Base-by-base conservation (phyloP, 2,329 filamentous ascomycete genomes). In the Clathrospora elynae region DNA sequence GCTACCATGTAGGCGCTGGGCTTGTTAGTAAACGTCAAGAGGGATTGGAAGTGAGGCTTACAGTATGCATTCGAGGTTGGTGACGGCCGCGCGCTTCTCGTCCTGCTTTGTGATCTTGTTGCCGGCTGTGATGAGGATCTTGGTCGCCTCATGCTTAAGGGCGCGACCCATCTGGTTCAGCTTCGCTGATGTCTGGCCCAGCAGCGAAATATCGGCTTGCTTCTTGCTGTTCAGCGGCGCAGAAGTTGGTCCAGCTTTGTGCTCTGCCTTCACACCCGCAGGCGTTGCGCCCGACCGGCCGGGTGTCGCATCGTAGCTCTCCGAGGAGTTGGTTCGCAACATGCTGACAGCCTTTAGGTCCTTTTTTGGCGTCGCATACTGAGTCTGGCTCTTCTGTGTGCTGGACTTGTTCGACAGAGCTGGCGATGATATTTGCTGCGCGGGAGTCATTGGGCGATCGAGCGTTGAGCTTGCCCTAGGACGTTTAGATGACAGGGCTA, bases 111-210 rank as follows among this genome's bases (percentile, higher is more conserved):
- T 62, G 20, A 58, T 35, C 22, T 61, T 57, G 8, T 51, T 55
- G 32, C 53, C 49, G 13, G 57, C 57, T 6, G 61, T 56, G 1
- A 31, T 52, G 26, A 66, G 56, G 36, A 73, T 64, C 37, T 68
- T 70, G 26, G 70, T 64, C 2, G 69, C 67, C 34, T 73, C 68
- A 38, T 76, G 73, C 58, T 78, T 78, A n/a, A 77, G 59, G 1
- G 71, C 65, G 6, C 72, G 70, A 7, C 74, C 75, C 38, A 74
- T 64, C 3, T 56, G 61, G 24, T 74, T 72, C 29, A 73, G 55
- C 20, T 71, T 71, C 35, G 62, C 63, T 10, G 71, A 73, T 13
- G 69, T 65, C 1, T 66, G 57, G 6, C 67, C 66, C 48, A 74
- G 70, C 1, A 68, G 52, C 10, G 67, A 54, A 4, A 70, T 66